Conservation (phyloP, 805 yeast species). For the Wickerhamiella azymoides region DNA sequence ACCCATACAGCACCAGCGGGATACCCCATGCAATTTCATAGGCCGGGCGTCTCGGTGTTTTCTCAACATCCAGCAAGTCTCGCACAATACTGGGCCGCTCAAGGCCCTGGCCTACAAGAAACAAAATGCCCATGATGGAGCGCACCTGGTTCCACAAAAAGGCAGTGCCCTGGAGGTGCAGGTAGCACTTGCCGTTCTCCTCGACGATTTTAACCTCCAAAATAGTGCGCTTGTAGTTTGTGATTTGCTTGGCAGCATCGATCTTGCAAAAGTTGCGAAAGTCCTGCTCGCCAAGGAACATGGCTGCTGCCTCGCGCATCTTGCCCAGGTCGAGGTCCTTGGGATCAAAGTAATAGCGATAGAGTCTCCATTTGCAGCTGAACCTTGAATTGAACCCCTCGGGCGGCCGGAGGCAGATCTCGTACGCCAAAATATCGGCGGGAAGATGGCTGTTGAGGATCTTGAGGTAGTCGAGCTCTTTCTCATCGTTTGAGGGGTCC, state of each 20-base stretch:
- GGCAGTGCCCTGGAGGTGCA: conserved; percentile 76
- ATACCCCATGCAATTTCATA: conserved; percentile 84
- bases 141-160: conserved; percentile 97
- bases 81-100: conserved; percentile 48
- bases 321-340: conserved; percentile 40
- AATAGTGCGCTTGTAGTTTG: conserved; percentile 58
- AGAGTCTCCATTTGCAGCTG: conserved; percentile 76
- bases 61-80: conserved; percentile 43
- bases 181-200: conserved; percentile 34
- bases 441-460: conserved; percentile 71
- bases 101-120: conserved; percentile 63
- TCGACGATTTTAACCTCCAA: conserved; percentile 35
- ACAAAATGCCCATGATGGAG: conserved; percentile 77
- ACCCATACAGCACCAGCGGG: conserved; percentile 77
- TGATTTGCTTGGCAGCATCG: conserved; percentile 87
- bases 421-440: conserved; percentile 66
- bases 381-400: conserved; percentile 77
- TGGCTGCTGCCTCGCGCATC: conserved; percentile 57
- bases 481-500: conserved; percentile 40
- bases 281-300: conserved; percentile 65
- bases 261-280: conserved; percentile 89
- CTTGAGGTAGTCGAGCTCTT: conserved; percentile 63
- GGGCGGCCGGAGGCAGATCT: conserved; percentile 75
- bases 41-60: conserved; percentile 53
- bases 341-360: conserved; percentile 54